Evolutionary conservation across 2,329 filamentous ascomycete species (phyloP), one percentile per base, ranked within the genome.

Genomic region (Dryadomyces quercus-mongolicae): DNA sequence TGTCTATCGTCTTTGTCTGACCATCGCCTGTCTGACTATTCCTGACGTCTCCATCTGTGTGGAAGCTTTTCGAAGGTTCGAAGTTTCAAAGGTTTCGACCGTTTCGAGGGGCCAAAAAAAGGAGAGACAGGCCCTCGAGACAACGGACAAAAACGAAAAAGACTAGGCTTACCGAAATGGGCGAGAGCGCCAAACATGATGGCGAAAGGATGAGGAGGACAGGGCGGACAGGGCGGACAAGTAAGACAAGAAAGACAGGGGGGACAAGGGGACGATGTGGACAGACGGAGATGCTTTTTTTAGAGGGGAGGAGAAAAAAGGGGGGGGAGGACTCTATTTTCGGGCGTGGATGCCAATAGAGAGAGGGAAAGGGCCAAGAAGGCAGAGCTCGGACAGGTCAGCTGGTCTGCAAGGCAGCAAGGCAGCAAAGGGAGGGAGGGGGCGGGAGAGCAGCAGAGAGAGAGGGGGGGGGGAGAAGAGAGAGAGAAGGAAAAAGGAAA

Each of bases 181-280:
- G 68, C 58, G 57, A 74, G 66, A 53, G 65, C 68, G 50, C 71
- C 71, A 61, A 74, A 74, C 72, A 74, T 74, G 61, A 56, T 63
- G 61, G 53, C 18, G 8, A n/a, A 38, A 40, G 10, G 16, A 15
- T 48, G 21, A 31, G 15, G 34, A 49, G 15, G 36, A n/a, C 16
- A 12, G 36, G 21, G 13, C 15, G 36, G 7, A 12, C 43, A 15
- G 46, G 52, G 45, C 20, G 10, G 20, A 15, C 40, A 13, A 21
- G 6, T 20, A 20, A 40, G 43, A 38, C 18, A 16, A 3, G 7
- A 45, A 12, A 18, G 18, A 10, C 2, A n/a, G n/a, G n/a, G n/a
- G n/a, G n/a, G n/a, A n/a, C n/a, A n/a, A n/a, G n/a, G n/a, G 10
- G 20, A 15, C 40, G 8, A 36, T 18, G 34, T 12, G 15, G 21